Evolutionary conservation across 1,139 yeast genomes (phyloP).

Genomic region (Geotrichum cucujoidarum): DNA sequence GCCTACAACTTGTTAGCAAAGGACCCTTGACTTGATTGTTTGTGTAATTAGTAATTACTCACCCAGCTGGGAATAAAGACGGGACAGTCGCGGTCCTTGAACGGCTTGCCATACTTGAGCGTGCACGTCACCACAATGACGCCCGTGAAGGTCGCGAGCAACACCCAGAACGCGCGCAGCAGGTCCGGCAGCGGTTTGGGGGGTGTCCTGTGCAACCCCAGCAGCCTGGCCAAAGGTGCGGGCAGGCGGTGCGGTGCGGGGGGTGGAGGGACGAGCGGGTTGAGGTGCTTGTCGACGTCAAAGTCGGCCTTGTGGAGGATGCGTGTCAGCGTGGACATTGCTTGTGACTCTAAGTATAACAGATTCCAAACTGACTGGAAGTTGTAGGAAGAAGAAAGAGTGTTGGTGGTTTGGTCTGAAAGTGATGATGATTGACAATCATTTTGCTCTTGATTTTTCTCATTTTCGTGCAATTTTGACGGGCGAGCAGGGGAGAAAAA

Average conservation of each 20-base stretch:
- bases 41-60: too few species aligned
- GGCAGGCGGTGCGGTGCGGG: slow-evolving; percentile 27
- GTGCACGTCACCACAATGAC: slow-evolving; percentile 50
- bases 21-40: too few species aligned
- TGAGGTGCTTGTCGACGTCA: slow-evolving; percentile 26
- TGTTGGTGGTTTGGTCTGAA: too few species aligned
- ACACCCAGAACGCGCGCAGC: slow-evolving; percentile 24
- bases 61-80: slow-evolving; percentile 50
- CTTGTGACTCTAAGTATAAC: too few species aligned
- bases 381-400: too few species aligned
- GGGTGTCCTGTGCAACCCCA: slow-evolving; percentile 24
- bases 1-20: slow-evolving; percentile 34
- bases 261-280: slow-evolving; percentile 24
- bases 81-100: slow-evolving; percentile 47
- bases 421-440: too few species aligned
- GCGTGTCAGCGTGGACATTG: not conserved
- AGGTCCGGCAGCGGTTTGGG: slow-evolving; percentile 18
- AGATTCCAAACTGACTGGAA: too few species aligned
- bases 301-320: slow-evolving; percentile 17
- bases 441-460: too few species aligned
- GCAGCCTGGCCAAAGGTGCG: slow-evolving; percentile 21
- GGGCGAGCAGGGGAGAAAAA: too few species aligned
- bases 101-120: slow-evolving; percentile 45
- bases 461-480: too few species aligned
- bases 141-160: slow-evolving; percentile 47